phyloP scores from a whole-genome alignment of 1,284 basidiomycete species.

The Ustilago xerochloae region DNA sequence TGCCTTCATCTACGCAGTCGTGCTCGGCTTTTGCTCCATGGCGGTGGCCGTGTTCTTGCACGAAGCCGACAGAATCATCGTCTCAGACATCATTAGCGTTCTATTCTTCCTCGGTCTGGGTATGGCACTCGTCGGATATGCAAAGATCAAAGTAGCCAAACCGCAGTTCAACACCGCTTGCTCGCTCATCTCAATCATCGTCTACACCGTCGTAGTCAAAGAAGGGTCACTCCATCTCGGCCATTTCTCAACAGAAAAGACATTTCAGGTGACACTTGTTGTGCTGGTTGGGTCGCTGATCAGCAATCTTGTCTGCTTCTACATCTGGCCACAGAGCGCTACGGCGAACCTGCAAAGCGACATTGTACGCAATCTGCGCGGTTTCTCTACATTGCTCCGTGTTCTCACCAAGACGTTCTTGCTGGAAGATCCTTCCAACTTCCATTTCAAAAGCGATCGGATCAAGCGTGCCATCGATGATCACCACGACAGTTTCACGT shows the following conservation, averaged over 20 bases:
- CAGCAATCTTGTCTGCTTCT: slow-evolving; percentile 84
- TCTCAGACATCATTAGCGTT: slow-evolving; percentile 68
- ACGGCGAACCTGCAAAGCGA: slow-evolving; percentile 79
- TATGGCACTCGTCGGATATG: slow-evolving; percentile 84
- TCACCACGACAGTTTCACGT: slow-evolving; percentile 62
- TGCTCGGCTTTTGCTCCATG: slow-evolving; percentile 82
- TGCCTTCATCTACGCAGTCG: slow-evolving; percentile 78
- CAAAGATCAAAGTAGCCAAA: slow-evolving; percentile 88
- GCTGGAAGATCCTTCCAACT: slow-evolving; percentile 59
- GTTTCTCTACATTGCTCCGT: slow-evolving; percentile 59
- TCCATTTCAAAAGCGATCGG: slow-evolving; percentile 55
- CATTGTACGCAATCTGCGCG: slow-evolving; percentile 55
- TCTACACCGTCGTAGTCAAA: slow-evolving; percentile 75
- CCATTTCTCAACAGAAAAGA: slow-evolving; percentile 64
- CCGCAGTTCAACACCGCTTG: slow-evolving; percentile 90
- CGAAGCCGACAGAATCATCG: slow-evolving; percentile 71
- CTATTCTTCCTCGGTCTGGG: slow-evolving; percentile 79
- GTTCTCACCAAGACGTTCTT: slow-evolving; percentile 65
- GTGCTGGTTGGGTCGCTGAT: slow-evolving; percentile 80
- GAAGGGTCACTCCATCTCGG: slow-evolving; percentile 81
- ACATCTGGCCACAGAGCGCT: slow-evolving; percentile 85
- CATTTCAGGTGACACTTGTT: slow-evolving; percentile 73
- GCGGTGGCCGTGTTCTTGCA: slow-evolving; percentile 67
- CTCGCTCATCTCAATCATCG: slow-evolving; percentile 57
- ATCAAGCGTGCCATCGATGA: slow-evolving; percentile 63